Evolutionary conservation across 768 basidiomycete species (phyloP).

Genomic region (Termitomyces eurrhizus): DNA sequence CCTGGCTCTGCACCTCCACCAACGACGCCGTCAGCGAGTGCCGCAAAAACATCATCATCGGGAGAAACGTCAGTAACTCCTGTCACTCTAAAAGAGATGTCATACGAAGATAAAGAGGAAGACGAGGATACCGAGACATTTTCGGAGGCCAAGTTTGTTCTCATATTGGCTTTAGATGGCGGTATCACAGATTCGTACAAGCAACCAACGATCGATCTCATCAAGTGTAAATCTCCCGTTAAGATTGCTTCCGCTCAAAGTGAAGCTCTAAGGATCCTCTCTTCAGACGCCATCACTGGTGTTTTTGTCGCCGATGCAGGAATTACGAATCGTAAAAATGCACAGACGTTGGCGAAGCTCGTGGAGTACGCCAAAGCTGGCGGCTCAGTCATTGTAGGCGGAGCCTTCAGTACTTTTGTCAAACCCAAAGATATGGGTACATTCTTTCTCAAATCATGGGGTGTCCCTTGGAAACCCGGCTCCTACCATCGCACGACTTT

Average conservation of each 20-base stretch:
- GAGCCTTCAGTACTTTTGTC: slow-evolving; percentile 29
- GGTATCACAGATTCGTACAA: slow-evolving; percentile 20
- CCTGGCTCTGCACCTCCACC: background rate
- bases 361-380: slow-evolving; percentile 34
- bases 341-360: slow-evolving; percentile 23
- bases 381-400: slow-evolving; percentile 33
- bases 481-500: slow-evolving; percentile 38
- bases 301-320: slow-evolving; percentile 35
- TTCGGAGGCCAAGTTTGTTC: slow-evolving; percentile 19
- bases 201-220: slow-evolving; percentile 23
- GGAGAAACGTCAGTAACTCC: background rate
- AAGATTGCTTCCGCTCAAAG: slow-evolving; percentile 14
- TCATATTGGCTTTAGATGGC: slow-evolving; percentile 27
- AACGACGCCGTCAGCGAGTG: background rate
- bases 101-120: background rate
- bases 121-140: background rate
- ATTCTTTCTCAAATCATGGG: slow-evolving; percentile 28
- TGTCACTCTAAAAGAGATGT: background rate
- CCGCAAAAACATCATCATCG: background rate
- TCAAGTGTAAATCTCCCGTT: slow-evolving; percentile 21
- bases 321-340: slow-evolving; percentile 22
- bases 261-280: slow-evolving; percentile 23
- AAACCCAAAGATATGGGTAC: slow-evolving; percentile 18
- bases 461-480: slow-evolving; percentile 34
- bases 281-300: slow-evolving; percentile 23